phyloP scores from a whole-genome alignment of 768 basidiomycete species.

The Suillus sp. region DNA sequence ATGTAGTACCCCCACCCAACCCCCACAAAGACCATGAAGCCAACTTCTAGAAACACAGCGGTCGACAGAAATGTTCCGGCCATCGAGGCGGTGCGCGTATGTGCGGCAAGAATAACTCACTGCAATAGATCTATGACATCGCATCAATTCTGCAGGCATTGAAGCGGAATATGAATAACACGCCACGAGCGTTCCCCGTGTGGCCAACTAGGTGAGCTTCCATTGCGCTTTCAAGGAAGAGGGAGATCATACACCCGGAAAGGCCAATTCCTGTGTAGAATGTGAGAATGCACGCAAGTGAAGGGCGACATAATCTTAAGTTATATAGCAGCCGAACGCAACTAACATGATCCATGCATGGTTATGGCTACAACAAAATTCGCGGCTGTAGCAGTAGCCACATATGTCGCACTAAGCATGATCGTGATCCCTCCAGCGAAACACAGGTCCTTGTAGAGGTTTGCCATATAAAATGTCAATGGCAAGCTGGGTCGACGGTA shows the following conservation, averaged over 20 bases:
- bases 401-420: neutral
- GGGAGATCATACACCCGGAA: neutral
- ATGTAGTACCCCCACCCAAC: neutral
- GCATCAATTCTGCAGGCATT: constrained; percentile 11
- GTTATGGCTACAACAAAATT: neutral
- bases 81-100: constrained; percentile 4
- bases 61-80: constrained; percentile 4
- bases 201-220: neutral
- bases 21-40: no score
- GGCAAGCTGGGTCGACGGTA: neutral
- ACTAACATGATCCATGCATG: neutral
- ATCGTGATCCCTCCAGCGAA: neutral
- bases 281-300: neutral
- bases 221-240: neutral
- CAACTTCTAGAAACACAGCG: constrained; percentile 4
- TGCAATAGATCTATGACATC: constrained; percentile 1
- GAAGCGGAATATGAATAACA: constrained; percentile 10
- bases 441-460: neutral
- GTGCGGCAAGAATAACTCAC: constrained; percentile 6
- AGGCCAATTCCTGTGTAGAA: neutral
- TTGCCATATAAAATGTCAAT: neutral
- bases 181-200: constrained; percentile 1
- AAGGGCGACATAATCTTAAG: neutral
- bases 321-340: neutral
- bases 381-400: neutral